Conservation (phyloP, 371 early-diverging fungal genomes). For the Enterocytospora artemiae region DNA sequence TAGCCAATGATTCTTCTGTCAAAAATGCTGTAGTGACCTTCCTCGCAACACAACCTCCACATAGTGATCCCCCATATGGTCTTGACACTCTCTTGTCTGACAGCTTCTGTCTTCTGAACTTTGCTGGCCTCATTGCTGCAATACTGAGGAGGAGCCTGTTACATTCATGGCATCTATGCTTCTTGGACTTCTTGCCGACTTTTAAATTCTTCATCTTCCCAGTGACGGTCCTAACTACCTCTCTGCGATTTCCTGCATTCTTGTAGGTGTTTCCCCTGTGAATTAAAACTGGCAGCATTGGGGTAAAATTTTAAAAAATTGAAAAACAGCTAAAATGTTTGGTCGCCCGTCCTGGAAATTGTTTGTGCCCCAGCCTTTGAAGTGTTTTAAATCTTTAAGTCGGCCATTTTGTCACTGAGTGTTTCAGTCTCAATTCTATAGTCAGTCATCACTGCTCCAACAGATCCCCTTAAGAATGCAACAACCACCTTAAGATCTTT, state of each 20-base stretch:
- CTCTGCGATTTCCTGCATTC: slow-evolving; percentile 49
- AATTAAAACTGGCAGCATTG: slow-evolving; percentile 19
- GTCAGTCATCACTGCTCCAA: no score
- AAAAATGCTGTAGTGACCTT: slow-evolving; percentile 54
- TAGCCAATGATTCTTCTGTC: slow-evolving; percentile 36
- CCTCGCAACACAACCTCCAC: slow-evolving; percentile 51
- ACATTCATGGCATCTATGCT: slow-evolving; percentile 56
- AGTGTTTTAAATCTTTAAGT: no score
- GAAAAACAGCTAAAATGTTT: no score
- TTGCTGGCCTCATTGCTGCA: slow-evolving; percentile 53
- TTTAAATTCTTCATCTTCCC: slow-evolving; percentile 37
- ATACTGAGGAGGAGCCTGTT: slow-evolving; percentile 46
- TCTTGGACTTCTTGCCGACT: slow-evolving; percentile 50
- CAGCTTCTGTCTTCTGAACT: slow-evolving; percentile 51
- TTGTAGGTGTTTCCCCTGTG: slow-evolving; percentile 49
- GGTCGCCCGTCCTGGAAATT: no score
- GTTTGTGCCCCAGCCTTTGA: no score
- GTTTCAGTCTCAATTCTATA: no score
- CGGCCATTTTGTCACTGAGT: no score
- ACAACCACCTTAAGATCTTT: no score
- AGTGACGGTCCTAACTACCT: slow-evolving; percentile 30
- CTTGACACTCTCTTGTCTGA: slow-evolving; percentile 53
- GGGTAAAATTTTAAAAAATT: slow-evolving; percentile 5
- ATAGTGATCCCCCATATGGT: slow-evolving; percentile 49
- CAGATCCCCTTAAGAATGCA: no score